Percentiles rank a stretch among this genome's conserved stretches.
Evolutionary conservation across 208 protist species (phyloP).

Genomic region (Wallacemonas sp.): DNA sequence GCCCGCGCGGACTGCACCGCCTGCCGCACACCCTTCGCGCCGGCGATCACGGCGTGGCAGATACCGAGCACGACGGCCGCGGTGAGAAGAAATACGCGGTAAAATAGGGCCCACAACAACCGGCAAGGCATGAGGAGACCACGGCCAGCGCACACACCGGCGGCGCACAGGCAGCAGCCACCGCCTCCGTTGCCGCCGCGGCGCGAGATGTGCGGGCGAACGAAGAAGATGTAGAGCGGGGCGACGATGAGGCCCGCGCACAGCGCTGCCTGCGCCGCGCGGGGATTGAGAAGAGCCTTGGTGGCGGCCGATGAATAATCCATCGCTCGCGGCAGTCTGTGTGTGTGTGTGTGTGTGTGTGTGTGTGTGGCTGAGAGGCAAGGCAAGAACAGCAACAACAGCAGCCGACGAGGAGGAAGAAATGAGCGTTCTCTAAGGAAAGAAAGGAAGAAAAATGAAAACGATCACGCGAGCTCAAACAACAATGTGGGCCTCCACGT

Average conservation of each 20-base stretch:
- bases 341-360: neutral
- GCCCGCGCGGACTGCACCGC: neutral
- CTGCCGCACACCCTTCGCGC: neutral
- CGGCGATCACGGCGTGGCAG: neutral
- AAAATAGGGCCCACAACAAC: constrained; percentile 1
- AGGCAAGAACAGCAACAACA: no score
- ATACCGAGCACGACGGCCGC: neutral
- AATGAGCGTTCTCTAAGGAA: no score
- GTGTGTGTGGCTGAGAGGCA: no score
- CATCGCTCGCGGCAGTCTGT: neutral
- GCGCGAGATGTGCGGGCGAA: constrained; percentile 37
- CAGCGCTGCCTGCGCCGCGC: constrained; percentile 18
- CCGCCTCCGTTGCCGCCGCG: neutral
- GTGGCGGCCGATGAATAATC: neutral
- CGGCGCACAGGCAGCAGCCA: neutral
- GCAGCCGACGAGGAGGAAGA: no score
- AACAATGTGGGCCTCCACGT: no score
- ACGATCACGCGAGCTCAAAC: neutral
- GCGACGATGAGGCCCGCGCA: constrained; percentile 33
- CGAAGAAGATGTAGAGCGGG: constrained; percentile 51
- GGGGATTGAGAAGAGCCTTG: constrained; percentile 13
- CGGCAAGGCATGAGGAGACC: neutral
- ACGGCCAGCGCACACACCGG: neutral
- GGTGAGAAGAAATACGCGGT: neutral
- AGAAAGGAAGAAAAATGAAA: constrained; percentile 5